Base-by-base conservation (phyloP, 768 basidiomycete species). In the Pleurotus tuoliensis region DNA sequence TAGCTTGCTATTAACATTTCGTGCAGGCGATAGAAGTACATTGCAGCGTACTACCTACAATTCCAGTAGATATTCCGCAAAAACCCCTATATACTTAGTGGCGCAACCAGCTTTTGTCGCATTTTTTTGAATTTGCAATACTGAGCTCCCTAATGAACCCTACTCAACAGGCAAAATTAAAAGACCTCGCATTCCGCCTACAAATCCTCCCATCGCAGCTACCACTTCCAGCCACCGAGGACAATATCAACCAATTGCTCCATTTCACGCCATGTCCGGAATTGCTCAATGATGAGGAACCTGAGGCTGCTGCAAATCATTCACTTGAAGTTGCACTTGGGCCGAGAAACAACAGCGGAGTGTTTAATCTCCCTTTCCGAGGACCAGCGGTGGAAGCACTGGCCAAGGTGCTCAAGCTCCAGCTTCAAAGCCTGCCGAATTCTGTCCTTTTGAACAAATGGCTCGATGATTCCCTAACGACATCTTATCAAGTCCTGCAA, bases 281-380 rank as follows among this genome's bases (percentile, higher is more conserved):
- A 41, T 57, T 47, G 56, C 38, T 57, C 13, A 34, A 38, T 25
- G 56, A 57, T 9, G 22, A 52, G 49, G 50, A 50, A 39, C 48
- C 39, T 41, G 56, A 57, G 52, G 51, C 48, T 18, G 56, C 56
- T 39, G 56, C 45, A 15, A 57, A 57, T 30, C 16, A 51, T 15
- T 24, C 47, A 37, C 56, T 56, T 39, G 56, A 56, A 44, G 37
- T 56, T 20, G 13, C 13, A 7, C 56, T 56, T 50, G 56, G 56
- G 16, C 38, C 30, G 34, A 22, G 56, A 27, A 34, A n/a, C 3
- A 13, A 16, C 38, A 44, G n/a, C 2, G 48, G 56, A 20, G 25
- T 16, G 3, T 18, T 56, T n/a, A 18, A 56, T 37, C 46, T 56
- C 6, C 47, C 37, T 22, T 45, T 37, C 30, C 22, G 48, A 56